Percentiles rank a stretch among this genome's conserved stretches.
These are phyloP conservation scores for Ilyonectria destructans DNA, from an alignment of 2,329 filamentous ascomycete species.

Conservation along the genomic window DNA sequence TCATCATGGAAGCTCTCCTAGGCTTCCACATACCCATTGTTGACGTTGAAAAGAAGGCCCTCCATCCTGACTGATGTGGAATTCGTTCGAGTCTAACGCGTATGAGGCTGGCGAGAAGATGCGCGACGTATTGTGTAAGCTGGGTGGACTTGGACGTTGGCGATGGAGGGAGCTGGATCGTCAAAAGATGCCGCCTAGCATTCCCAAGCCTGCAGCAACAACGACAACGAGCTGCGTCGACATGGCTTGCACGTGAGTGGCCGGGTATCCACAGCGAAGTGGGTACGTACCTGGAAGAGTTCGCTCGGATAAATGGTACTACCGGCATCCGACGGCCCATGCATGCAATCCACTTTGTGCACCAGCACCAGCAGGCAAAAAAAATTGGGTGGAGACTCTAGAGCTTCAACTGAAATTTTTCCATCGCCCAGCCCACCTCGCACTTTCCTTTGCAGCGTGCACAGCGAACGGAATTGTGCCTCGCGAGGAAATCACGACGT, in stretches of 20 bases:
- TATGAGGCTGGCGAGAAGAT: conserved; percentile 22
- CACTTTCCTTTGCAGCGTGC: conserved; percentile 54
- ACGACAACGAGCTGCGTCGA: conserved; percentile 40
- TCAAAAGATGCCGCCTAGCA: conserved; percentile 47
- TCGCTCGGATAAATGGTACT: conserved; percentile 47
- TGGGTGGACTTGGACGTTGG: conserved; percentile 16
- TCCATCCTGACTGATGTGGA: conserved; percentile 75
- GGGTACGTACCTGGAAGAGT: conserved; percentile 29
- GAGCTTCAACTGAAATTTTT: conserved; percentile 62
- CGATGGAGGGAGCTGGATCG: conserved; percentile 42
- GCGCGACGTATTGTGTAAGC: conserved; percentile 30
- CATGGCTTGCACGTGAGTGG: conserved; percentile 51
- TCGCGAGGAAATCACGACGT: conserved; percentile 54
- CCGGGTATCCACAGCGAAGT: conserved; percentile 23
- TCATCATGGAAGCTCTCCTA: conserved; percentile 25
- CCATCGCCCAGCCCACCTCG: conserved; percentile 54
- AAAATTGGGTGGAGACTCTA: conserved; percentile 59
- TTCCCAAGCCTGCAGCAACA: conserved; percentile 41
- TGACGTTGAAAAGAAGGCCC: conserved; percentile 94
- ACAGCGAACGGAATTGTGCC: conserved; percentile 57
- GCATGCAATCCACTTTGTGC: conserved; percentile 49
- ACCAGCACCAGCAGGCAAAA: conserved; percentile 48
- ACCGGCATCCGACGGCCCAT: conserved; percentile 44
- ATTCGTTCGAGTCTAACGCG: conserved; percentile 21
- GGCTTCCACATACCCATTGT: conserved; percentile 80